phyloP scores from a whole-genome alignment of 805 yeast genomes.

The Metschnikowia santaceciliae region DNA sequence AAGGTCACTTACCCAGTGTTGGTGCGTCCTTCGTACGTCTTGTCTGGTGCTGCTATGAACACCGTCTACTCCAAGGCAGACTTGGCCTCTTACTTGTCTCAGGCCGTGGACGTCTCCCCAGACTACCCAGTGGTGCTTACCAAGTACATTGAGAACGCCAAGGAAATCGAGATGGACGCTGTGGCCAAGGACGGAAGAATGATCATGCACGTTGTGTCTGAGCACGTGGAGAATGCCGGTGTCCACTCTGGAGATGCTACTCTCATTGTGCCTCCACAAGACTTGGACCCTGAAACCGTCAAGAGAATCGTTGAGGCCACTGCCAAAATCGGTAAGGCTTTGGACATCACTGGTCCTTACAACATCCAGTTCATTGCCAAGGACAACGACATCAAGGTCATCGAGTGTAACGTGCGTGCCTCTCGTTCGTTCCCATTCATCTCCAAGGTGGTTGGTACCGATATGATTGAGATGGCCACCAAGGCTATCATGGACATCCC shows the following conservation, averaged over 20 bases:
- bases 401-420: conserved; percentile 98
- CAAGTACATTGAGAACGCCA: conserved; percentile 93
- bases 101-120: conserved; percentile 96
- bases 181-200: conserved; percentile 93
- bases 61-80: conserved; percentile 89
- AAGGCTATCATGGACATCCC: conserved; percentile 90
- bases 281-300: conserved; percentile 87
- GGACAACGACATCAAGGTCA: conserved; percentile 93
- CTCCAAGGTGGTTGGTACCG: conserved; percentile 94
- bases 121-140: conserved; percentile 98
- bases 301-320: conserved; percentile 90
- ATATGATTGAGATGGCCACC: conserved; percentile 95
- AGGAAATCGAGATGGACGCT: conserved; percentile 98
- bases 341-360: conserved; percentile 95
- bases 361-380: conserved; percentile 96
- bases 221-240: conserved; percentile 99
- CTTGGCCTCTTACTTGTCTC: conserved; percentile 78
- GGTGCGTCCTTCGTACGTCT: conserved; percentile 95
- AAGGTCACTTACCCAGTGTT: conserved; percentile 90
- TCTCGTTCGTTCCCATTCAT: conserved; percentile 99
- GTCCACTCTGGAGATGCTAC: conserved; percentile 99
- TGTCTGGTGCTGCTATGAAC: conserved; percentile 99
- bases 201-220: conserved; percentile 96
- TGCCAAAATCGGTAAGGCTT: conserved; percentile 91
- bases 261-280: conserved; percentile 94